A percentile compares a stretch with the other conserved stretches of the same genome.
These are phyloP conservation scores for Schwanniomyces polymorphus DNA, from an alignment of 805 yeast species.

Conservation along the genomic window DNA sequence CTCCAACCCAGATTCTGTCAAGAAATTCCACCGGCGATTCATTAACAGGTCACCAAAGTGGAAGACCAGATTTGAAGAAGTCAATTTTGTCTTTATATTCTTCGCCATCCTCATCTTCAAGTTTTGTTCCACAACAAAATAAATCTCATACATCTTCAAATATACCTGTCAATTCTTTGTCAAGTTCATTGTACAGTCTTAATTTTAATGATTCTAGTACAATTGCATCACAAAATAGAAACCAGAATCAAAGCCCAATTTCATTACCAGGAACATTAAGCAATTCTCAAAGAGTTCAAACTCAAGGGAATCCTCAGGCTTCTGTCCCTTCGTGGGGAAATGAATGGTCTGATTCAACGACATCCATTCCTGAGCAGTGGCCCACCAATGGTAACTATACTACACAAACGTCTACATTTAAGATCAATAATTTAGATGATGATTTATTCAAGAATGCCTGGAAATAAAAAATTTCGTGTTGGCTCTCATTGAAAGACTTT, in stretches of 20 bases:
- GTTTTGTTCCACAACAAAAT: constrained; percentile 19
- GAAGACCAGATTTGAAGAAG: constrained; percentile 85
- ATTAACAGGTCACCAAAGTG: constrained; percentile 13
- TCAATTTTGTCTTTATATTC: constrained; percentile 88
- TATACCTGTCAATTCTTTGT: constrained; percentile 12
- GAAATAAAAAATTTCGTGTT: constrained; percentile 29
- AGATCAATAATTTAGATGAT: constrained; percentile 44
- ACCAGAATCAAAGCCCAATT: neutral
- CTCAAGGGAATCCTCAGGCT: constrained; percentile 2
- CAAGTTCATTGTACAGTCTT: constrained; percentile 24
- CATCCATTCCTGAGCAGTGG: constrained; percentile 7
- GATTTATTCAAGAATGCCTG: constrained; percentile 72
- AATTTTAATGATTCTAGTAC: constrained; percentile 9
- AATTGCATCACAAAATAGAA: no score
- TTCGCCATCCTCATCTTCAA: constrained; percentile 50
- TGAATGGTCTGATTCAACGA: constrained; percentile 34
- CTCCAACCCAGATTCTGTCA: constrained; percentile 9
- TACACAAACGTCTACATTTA: constrained; percentile 1
- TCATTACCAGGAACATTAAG: neutral
- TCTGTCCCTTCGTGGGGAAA: constrained; percentile 22
- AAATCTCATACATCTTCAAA: neutral
- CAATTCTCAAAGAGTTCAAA: neutral
- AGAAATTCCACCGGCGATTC: constrained; percentile 39
- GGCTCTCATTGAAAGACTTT: no score
- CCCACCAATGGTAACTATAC: constrained; percentile 7